Base-by-base conservation (phyloP, 805 yeast species). In the Metschnikowia reukaufii region DNA sequence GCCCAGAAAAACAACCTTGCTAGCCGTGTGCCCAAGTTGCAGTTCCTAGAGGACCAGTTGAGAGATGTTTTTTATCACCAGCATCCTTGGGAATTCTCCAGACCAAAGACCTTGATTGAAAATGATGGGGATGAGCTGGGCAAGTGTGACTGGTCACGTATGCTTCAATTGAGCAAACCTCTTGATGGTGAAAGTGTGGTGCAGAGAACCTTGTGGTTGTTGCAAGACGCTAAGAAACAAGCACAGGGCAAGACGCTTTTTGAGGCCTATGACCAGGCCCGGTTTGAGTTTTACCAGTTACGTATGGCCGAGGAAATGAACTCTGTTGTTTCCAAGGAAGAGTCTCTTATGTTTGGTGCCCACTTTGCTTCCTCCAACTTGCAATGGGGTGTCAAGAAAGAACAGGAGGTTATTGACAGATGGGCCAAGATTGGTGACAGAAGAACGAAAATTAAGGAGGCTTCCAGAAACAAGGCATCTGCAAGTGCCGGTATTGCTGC, bases 51-150 rank as follows among this genome's bases (percentile, higher is more conserved):
- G 66, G 99, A 94, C 67, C 82, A 84, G 57, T 68, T 94, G 56
- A 81, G 99, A 70, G 75, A 79, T 39, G 73, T 86, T 19, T 94
- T 94, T 61, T 92, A 84, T 66, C 82, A 82, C 49, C 97, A 91
- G 63, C 99, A 94, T 67, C 99, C 99, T 6, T 94, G 99, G 99
- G 99, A 94, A 68, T 73, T 91, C 44, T 88, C 98, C 1, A 79
- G 96, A 56, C 97, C 98, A 12, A 88, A 87, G 63, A 76, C 81
- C 23, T 68, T 94, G 55, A 76, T 90, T 38, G 99, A 94, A 65
- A 86, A 82, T 58, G 74, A 76, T 31, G 88, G 86, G 6, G 72
- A 76, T 36, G 88, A 86, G 38, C 58, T 65, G 34, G 60, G 64
- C 6, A 73, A 74, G 48, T 68, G 74, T 52, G 89, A 94, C 65